Conservation (phyloP, 2,329 filamentous ascomycete species). For the Alternaria sp. region DNA sequence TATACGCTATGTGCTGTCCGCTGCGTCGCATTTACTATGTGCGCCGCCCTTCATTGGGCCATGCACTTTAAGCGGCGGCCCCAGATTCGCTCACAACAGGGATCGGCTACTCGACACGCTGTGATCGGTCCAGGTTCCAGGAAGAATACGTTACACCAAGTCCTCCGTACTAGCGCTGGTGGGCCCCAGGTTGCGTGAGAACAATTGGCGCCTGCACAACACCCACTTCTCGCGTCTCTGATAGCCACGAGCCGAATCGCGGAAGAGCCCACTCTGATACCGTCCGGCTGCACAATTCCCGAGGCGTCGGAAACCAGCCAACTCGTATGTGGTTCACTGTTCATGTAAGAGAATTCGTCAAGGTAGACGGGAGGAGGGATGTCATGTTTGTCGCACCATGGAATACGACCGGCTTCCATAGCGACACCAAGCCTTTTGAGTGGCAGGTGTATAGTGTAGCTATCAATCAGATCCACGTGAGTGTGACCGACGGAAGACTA, state of each 20-base stretch:
- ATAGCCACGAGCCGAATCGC: conserved; percentile 19
- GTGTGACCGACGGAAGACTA: conserved; percentile 20
- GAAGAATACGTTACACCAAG: conserved; percentile 31
- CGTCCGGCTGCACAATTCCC: conserved; percentile 3
- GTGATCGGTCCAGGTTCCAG: conserved; percentile 23
- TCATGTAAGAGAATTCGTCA: conserved; percentile 24
- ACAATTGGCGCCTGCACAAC: conserved; percentile 25
- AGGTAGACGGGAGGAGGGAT: conserved; percentile 9
- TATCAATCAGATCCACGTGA: conserved; percentile 25
- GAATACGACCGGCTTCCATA: conserved; percentile 7
- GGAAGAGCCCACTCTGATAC: conserved; percentile 6
- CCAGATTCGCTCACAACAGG: conserved; percentile 27
- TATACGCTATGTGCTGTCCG: conserved; percentile 5
- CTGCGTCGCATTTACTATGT: conserved; percentile 16
- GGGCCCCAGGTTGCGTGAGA: conserved; percentile 17
- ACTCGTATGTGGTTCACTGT: conserved; percentile 11
- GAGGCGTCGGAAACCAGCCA: conserved; percentile 22
- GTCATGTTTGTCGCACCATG: conserved; percentile 17
- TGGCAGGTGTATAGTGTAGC: conserved; percentile 17
- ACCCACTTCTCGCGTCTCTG: conserved; percentile 16
- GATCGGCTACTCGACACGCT: conserved; percentile 32
- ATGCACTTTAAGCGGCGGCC: conserved; percentile 32
- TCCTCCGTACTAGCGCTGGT: conserved; percentile 25
- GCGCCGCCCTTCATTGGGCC: conserved; percentile 21
- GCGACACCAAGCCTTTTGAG: conserved; percentile 7